Evolutionary conservation across 257 asterid genomes (phyloP).

Genomic region (Nicotiana attenuata): DNA sequence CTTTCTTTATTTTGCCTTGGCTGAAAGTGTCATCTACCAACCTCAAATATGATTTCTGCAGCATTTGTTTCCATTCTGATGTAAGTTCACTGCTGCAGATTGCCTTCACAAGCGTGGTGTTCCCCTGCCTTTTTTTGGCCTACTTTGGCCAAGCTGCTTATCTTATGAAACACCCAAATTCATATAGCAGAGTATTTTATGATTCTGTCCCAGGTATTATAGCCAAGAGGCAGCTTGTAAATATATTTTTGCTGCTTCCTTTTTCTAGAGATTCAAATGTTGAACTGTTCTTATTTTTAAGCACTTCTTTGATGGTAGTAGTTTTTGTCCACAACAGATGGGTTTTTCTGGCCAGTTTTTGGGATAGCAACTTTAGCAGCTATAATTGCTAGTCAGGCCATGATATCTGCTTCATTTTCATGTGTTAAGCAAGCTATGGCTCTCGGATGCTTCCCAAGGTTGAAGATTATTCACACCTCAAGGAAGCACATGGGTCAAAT

Average conservation of each 20-base stretch:
- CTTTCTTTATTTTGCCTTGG: not conserved
- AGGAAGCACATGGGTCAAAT: slow-evolving; percentile 91
- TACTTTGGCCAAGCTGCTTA: slow-evolving; percentile 99
- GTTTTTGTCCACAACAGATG: slow-evolving; percentile 34
- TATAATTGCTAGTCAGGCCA: slow-evolving; percentile 96
- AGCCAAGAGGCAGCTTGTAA: not conserved
- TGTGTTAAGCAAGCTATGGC: slow-evolving; percentile 97
- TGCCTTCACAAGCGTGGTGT: slow-evolving; percentile 79
- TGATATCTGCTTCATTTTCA: slow-evolving; percentile 97
- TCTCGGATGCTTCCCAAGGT: slow-evolving; percentile 94
- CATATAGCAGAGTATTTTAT: slow-evolving; percentile 57
- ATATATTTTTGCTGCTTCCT: not conserved
- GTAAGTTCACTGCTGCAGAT: slow-evolving; percentile 41
- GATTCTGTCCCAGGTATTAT: slow-evolving; percentile 84
- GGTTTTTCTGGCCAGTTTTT: slow-evolving; percentile 90
- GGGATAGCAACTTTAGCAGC: slow-evolving; percentile 88
- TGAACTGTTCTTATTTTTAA: not conserved
- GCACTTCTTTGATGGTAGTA: slow-evolving; percentile 15
- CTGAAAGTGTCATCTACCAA: not conserved
- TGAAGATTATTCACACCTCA: slow-evolving; percentile 94
- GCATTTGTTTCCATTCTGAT: slow-evolving; percentile 5
- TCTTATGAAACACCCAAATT: slow-evolving; percentile 61
- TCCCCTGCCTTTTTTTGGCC: slow-evolving; percentile 93
- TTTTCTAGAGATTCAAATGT: not conserved
- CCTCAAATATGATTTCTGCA: not conserved